Conservation (phyloP, 116 monocot genomes). For the Trichopus zeylanicus region DNA sequence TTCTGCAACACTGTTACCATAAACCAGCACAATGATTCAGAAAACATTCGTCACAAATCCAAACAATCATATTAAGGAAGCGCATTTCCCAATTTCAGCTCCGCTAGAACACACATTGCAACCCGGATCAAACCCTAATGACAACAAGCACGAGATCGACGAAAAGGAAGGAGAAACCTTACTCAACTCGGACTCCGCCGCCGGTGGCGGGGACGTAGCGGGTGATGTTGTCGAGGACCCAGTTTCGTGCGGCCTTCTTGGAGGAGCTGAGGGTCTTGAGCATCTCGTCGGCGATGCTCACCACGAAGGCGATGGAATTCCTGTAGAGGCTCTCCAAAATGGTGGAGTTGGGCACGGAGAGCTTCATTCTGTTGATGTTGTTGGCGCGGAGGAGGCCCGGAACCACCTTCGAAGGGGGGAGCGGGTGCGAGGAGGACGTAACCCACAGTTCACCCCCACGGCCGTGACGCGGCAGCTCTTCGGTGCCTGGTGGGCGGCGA, state of each 20-base stretch:
- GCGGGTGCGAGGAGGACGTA: conserved; percentile 53
- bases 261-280: conserved; percentile 53
- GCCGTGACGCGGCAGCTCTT: conserved; percentile 5
- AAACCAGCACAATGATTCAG: too few species aligned
- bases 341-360: conserved; percentile 61
- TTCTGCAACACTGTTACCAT: too few species aligned
- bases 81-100: too few species aligned
- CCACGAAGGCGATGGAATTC: conserved; percentile 44
- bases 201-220: conserved; percentile 36
- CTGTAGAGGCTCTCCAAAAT: conserved; percentile 53
- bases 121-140: too few species aligned
- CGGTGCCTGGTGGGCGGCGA: not conserved
- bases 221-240: conserved; percentile 92
- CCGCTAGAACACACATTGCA: too few species aligned
- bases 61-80: too few species aligned
- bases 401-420: conserved; percentile 62
- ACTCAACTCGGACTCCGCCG: conserved; percentile 55
- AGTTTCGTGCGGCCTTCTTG: conserved; percentile 56
- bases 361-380: conserved; percentile 54
- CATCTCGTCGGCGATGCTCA: conserved; percentile 75
- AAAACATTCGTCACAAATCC: too few species aligned
- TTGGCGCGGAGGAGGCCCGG: conserved; percentile 56
- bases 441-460: conserved; percentile 74
- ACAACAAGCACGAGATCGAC: too few species aligned
- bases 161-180: conserved; percentile 8